Conservation (phyloP, 805 yeast genomes). For the Schwanniomyces vanrijiae region DNA sequence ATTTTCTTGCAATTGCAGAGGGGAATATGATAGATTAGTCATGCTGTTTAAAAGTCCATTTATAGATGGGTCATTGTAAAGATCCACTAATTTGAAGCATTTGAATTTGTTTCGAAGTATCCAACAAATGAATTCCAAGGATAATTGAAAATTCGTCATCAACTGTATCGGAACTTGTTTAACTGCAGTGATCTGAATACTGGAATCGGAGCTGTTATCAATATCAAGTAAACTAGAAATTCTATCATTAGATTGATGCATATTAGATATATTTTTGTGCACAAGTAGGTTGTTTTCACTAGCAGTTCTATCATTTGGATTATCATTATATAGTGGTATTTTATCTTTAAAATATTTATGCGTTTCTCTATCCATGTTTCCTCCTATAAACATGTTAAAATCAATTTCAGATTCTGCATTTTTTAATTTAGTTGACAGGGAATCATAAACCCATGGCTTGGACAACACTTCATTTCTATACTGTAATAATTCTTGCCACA, state of each 20-base stretch:
- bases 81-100: constrained; percentile 16
- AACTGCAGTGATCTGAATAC: constrained; percentile 11
- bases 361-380: background rate
- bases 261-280: background rate
- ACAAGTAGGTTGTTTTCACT: background rate
- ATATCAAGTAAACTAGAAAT: background rate
- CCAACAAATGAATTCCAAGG: constrained; percentile 21
- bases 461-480: constrained; percentile 15
- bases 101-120: constrained; percentile 15
- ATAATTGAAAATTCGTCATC: constrained; percentile 22
- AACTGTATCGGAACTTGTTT: constrained; percentile 13
- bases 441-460: constrained; percentile 26
- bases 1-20: constrained; percentile 2
- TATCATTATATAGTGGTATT: background rate
- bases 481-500: constrained; percentile 27
- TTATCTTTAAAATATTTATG: background rate
- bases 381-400: background rate
- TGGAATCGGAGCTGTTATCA: constrained; percentile 6
- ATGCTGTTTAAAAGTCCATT: constrained; percentile 15
- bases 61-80: constrained; percentile 19
- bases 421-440: background rate
- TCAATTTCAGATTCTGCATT: background rate
- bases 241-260: background rate
- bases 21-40: constrained; percentile 7
- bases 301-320: background rate